phyloP scores from a whole-genome alignment of 352 stramenopile species.

The Pythium brachiatum region DNA sequence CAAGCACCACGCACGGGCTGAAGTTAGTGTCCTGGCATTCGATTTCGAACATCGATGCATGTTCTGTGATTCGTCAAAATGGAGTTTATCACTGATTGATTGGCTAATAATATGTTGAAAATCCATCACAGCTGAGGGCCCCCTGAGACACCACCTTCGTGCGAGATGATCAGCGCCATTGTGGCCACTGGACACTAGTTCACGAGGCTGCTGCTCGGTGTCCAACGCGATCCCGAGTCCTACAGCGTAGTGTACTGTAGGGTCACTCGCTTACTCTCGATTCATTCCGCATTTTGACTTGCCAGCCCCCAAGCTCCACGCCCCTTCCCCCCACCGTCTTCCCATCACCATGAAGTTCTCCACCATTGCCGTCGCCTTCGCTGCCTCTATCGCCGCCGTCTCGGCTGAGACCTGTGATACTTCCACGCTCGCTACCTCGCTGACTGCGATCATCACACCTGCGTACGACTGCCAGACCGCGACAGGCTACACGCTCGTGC shows the following conservation, averaged over 20 bases:
- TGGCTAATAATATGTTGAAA: not conserved
- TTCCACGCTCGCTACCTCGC: constrained; percentile 9
- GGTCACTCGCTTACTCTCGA: not conserved
- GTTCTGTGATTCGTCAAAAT: too few species aligned
- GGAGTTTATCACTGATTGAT: too few species aligned
- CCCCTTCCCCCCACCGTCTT: not conserved
- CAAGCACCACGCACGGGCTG: too few species aligned
- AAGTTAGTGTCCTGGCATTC: too few species aligned
- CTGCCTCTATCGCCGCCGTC: not conserved
- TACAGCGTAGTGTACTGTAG: not conserved
- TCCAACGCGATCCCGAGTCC: not conserved
- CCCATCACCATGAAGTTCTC: constrained; percentile 19
- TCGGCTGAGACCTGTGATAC: constrained; percentile 15
- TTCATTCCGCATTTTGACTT: not conserved
- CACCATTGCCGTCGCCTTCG: not conserved
- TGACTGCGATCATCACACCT: constrained; percentile 7
- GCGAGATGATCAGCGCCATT: not conserved
- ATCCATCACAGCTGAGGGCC: too few species aligned
- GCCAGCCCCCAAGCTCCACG: not conserved
- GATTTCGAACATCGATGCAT: too few species aligned
- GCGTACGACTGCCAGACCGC: constrained; percentile 22
- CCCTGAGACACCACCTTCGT: not conserved
- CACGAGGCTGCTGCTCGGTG: not conserved
- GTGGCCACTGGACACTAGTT: not conserved
- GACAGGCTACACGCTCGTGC: constrained; percentile 24